phyloP scores from a whole-genome alignment of 2,329 filamentous ascomycete species.

The Volutella citrinella region DNA sequence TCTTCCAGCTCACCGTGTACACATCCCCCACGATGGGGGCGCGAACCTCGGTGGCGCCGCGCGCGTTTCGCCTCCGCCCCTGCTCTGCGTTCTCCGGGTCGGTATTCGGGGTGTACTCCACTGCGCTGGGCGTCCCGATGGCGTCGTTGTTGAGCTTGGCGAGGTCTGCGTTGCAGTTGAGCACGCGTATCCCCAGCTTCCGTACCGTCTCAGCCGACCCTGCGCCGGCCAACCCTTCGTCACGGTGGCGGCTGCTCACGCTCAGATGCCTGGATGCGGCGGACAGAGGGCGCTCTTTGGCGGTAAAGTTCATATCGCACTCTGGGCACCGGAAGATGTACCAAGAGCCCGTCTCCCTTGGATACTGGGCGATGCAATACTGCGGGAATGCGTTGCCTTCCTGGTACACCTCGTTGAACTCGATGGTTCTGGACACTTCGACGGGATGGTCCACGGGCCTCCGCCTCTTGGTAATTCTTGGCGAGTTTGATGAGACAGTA shows the following conservation, averaged over 20 bases:
- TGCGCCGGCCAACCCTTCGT: too few relatives aligned
- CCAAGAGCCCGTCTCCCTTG: not conserved
- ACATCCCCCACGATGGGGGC: too few relatives aligned
- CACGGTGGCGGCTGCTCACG: too few relatives aligned
- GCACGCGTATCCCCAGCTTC: slow-evolving; percentile 6
- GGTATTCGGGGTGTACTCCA: too few relatives aligned
- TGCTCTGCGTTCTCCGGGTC: too few relatives aligned
- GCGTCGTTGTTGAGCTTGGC: slow-evolving; percentile 1
- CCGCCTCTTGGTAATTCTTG: too few relatives aligned
- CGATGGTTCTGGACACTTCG: slow-evolving; percentile 4
- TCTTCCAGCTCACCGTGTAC: too few relatives aligned
- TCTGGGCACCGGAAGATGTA: slow-evolving; percentile 12
- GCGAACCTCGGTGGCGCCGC: too few relatives aligned
- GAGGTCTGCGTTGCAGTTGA: not conserved
- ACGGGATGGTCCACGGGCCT: too few relatives aligned
- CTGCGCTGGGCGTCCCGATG: too few relatives aligned
- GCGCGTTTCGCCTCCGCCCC: too few relatives aligned
- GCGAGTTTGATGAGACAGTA: too few relatives aligned
- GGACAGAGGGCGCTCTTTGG: not conserved
- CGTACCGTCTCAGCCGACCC: not conserved
- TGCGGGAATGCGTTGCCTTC: slow-evolving; percentile 3
- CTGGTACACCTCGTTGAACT: slow-evolving; percentile 8
- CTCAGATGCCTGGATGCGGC: slow-evolving; percentile 6
- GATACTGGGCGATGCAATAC: slow-evolving; percentile 1
- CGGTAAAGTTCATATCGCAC: not conserved